Conservation (phyloP, 257 asterid species). For the Knoxia roxburghii region DNA sequence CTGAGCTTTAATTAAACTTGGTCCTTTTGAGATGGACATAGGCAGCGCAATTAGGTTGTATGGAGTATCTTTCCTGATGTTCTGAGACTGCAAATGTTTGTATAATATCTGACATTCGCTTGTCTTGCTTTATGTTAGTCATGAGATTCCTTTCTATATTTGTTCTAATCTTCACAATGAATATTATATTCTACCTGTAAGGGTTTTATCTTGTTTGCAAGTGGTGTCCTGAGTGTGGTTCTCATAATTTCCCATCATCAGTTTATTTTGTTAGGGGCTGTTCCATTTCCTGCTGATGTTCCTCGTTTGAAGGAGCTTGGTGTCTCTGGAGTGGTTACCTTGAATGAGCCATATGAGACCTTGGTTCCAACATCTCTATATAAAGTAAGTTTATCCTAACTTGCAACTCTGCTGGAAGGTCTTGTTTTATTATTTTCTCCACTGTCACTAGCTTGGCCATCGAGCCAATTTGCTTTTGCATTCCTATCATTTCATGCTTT, state of each 20-base stretch:
- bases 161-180: not conserved
- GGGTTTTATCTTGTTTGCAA: not conserved
- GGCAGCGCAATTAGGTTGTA: too few species aligned
- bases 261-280: constrained; percentile 91
- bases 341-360: constrained; percentile 88
- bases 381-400: constrained; percentile 38
- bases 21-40: not conserved
- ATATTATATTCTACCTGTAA: not conserved
- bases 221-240: constrained; percentile 5
- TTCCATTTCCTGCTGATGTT: constrained; percentile 91
- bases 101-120: not conserved
- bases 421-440: not conserved
- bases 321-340: constrained; percentile 82
- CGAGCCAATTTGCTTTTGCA: not conserved
- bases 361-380: constrained; percentile 72
- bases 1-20: not conserved
- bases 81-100: too few species aligned
- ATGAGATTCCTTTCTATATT: not conserved
- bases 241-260: constrained; percentile 20
- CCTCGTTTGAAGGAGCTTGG: constrained; percentile 79
- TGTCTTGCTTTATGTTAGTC: not conserved
- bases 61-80: too few species aligned
- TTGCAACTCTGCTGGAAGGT: not conserved
- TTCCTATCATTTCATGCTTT: not conserved
- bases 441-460: not conserved